Evolutionary conservation across 2,329 filamentous ascomycete genomes (phyloP), one percentile per base, ranked within the genome.

Genomic region (Xylariaceae sp.): DNA sequence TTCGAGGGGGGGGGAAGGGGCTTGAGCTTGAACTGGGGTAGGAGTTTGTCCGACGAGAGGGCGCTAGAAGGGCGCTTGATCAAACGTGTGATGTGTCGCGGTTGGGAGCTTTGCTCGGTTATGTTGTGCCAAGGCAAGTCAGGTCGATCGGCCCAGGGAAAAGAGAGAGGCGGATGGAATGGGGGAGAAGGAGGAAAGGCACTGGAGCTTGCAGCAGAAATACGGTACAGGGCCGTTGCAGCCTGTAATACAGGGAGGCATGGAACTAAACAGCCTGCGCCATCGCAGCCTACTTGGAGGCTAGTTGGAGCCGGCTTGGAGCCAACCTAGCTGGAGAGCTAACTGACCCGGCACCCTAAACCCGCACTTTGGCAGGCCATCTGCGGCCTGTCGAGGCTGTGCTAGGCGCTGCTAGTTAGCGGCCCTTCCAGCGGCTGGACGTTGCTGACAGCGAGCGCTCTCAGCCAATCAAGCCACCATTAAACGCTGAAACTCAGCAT

Each of bases 61-160:
- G 58, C 45, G 51, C 53, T 56, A 57, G 51, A 46, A 54, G 46
- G 56, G 61, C 63, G 64, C 63, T 66, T 66, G 58, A 59, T 64
- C 59, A 67, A 65, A 67, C 64, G 59, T 58, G 55, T 48, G 49
- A 51, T 53, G 50, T 44, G 55, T 58, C 53, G 60, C 58, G 56
- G 55, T 55, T 53, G 49, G 53, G 50, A 21, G 13, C n/a, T n/a
- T n/a, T n/a, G 13, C 40, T 53, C 19, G 40, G 56, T 40, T 30
- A 40, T 30, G 39, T 51, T 26, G 26, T 45, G 21, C 39, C 34
- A 45, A 19, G 26, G 4, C 21, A 37, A 49, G 49, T 51, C 45
- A 48, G 37, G 13, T 43, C 26, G 22, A 29, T 43, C 53, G 50
- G 43, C 16, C 32, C 40, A 42, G 42, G 49, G 49, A 43, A 49